Percentiles rank a stretch among this genome's conserved stretches.
Evolutionary conservation across 345 rosid genomes (phyloP).

Genomic region (Citrus medica): DNA sequence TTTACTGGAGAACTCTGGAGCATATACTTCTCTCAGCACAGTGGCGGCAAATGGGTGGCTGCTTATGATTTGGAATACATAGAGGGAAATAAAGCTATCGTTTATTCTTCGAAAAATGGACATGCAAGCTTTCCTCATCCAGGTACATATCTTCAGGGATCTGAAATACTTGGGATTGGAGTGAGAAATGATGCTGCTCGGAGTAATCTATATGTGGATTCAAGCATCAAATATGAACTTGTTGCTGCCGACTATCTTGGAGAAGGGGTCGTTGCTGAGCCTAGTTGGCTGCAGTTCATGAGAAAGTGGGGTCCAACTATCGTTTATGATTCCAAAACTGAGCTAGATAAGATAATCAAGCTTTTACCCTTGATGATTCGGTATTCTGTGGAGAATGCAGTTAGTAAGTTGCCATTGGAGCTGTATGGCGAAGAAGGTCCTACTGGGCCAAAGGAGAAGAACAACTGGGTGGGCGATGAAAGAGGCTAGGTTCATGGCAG

Average conservation of each 20-base stretch:
- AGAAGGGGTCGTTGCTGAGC: slow-evolving; percentile 45
- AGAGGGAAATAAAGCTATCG: slow-evolving; percentile 55
- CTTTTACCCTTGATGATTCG: slow-evolving; percentile 44
- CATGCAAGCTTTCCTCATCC: slow-evolving; percentile 82
- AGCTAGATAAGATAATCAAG: slow-evolving; percentile 47
- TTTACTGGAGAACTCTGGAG: slow-evolving; percentile 73
- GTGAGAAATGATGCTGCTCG: slow-evolving; percentile 64
- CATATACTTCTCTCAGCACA: slow-evolving; percentile 87
- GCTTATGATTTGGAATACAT: slow-evolving; percentile 64
- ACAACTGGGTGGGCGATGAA: slow-evolving; percentile 86
- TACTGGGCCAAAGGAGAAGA: slow-evolving; percentile 93
- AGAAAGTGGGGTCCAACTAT: slow-evolving; percentile 82
- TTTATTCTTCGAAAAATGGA: slow-evolving; percentile 67
- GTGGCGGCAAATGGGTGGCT: slow-evolving; percentile 80
- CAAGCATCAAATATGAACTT: slow-evolving; percentile 61
- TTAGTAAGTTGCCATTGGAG: slow-evolving; percentile 55
- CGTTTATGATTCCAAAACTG: slow-evolving; percentile 54
- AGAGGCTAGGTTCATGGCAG: slow-evolving; percentile 43
- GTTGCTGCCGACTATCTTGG: slow-evolving; percentile 74
- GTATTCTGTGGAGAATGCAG: slow-evolving; percentile 27
- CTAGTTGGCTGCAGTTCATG: slow-evolving; percentile 81
- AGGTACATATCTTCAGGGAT: slow-evolving; percentile 70
- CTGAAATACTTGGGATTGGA: slow-evolving; percentile 58
- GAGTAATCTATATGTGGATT: slow-evolving; percentile 49
- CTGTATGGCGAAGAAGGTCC: slow-evolving; percentile 82